Conservation (phyloP, 2,329 filamentous ascomycete genomes). For the Penicillium freii region DNA sequence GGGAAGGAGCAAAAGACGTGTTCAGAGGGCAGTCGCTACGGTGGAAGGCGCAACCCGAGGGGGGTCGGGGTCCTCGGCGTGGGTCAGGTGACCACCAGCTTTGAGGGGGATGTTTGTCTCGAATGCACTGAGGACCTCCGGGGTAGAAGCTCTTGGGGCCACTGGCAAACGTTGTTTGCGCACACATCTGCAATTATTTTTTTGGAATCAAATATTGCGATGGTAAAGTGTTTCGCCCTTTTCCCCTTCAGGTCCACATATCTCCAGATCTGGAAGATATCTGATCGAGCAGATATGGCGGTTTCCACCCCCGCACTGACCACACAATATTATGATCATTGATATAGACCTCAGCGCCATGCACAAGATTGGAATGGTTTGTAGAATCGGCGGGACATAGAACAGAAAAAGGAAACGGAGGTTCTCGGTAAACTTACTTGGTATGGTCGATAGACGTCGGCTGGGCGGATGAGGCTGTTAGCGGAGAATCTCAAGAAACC, state of each 20-base stretch:
- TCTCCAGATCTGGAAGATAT: conserved; percentile 5
- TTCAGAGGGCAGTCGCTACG: conserved; percentile 6
- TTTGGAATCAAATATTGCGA: neutral
- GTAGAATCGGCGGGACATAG: conserved; percentile 2
- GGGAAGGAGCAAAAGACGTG: conserved; percentile 8
- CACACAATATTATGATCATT: conserved; percentile 16
- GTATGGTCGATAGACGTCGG: conserved; percentile 49
- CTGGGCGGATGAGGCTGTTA: conserved; percentile 27
- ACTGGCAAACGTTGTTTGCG: conserved; percentile 1
- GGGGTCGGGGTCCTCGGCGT: conserved; percentile 5
- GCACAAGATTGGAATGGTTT: neutral
- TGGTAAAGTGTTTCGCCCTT: neutral
- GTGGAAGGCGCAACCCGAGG: conserved; percentile 3
- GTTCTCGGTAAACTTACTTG: conserved; percentile 40
- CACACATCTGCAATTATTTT: neutral
- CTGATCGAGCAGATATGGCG: conserved; percentile 11
- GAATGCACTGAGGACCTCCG: conserved; percentile 19
- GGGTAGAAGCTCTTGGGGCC: conserved; percentile 6
- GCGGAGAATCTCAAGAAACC: conserved; percentile 8
- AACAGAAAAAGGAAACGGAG: conserved; percentile 6
- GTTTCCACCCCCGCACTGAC: conserved; percentile 26
- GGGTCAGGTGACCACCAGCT: conserved; percentile 24
- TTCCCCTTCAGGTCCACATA: neutral
- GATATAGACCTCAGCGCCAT: neutral
- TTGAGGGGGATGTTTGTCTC: conserved; percentile 8